Base-by-base conservation (phyloP, 768 basidiomycete species). In the Trametes gibbosa region DNA sequence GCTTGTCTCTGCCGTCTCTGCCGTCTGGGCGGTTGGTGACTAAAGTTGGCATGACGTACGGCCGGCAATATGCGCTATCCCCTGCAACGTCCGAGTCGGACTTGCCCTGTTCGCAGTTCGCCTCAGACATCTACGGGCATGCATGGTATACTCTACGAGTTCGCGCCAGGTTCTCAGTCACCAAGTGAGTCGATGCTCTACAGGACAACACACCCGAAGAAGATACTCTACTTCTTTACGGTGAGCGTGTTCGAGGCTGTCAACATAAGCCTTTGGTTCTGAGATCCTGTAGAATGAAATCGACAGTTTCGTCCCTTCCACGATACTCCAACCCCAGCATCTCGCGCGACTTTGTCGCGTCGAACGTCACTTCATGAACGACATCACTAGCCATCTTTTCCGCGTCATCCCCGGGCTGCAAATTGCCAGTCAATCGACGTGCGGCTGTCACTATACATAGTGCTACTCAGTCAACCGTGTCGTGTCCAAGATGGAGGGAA, bases 21-120 rank as follows among this genome's bases (percentile, higher is more conserved):
- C 37, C 51, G 40, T 17, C n/a, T n/a, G 50, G 50, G 24, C 50
- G 40, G 40, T 42, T 41, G 51, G 51, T 41, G 51, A 53, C 51
- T 53, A 51, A 53, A 39, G 51, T 53, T n/a, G n/a, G n/a, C 51
- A 53, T 53, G 8, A 39, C 43, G 3, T 14, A 39, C 51, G 39
- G 49, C n/a, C 32, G 32, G 32, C 37, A 13, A 5, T 21, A 13
- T 49, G 9, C 29, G n/a, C n/a, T 29, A 49, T n/a, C 34, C 37
- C 37, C 21, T 51, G 37, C 50, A 23, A 25, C 3, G 13, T 40
- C 39, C 50, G n/a, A n/a, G n/a, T 39, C 50, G 50, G 50, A 51
- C 5, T 40, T 13, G 23, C 7, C 43, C 23, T 24, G 6, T 8
- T 4, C 14, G 43, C 23, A n/a, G n/a, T n/a, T n/a, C n/a, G n/a